phyloP scores from a whole-genome alignment of 768 basidiomycete genomes.

The Amanita phalloides region DNA sequence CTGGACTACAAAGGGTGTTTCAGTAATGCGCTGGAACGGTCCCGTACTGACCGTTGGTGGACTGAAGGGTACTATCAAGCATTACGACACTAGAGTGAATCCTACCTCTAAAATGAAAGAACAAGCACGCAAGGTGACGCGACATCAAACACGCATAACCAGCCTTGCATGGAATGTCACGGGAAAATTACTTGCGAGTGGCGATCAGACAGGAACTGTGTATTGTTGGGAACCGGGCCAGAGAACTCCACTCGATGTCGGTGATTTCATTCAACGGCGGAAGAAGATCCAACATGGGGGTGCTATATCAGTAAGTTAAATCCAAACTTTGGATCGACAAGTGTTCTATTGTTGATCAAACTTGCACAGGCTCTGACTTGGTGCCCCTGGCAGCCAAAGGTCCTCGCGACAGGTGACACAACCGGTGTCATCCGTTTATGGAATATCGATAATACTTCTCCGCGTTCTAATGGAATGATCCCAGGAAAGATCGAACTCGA shows the following conservation, averaged over 20 bases:
- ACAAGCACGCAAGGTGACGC: conserved; percentile 51
- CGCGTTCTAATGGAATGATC: conserved; percentile 31
- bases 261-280: conserved; percentile 41
- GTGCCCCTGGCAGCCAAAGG: conserved; percentile 79
- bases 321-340: not conserved
- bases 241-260: conserved; percentile 38
- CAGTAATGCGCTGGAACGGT: conserved; percentile 56
- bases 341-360: not conserved
- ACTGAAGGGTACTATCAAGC: conserved; percentile 58
- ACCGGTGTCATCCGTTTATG: conserved; percentile 45
- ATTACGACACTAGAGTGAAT: conserved; percentile 57
- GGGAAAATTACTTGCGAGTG: conserved; percentile 61
- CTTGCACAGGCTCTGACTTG: conserved; percentile 64
- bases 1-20: conserved; percentile 50
- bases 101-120: conserved; percentile 40
- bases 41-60: conserved; percentile 58
- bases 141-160: conserved; percentile 60
- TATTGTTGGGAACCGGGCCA: conserved; percentile 68
- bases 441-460: conserved; percentile 34
- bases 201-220: conserved; percentile 65
- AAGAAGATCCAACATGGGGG: conserved; percentile 67
- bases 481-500: conserved; percentile 36
- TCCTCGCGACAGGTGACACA: conserved; percentile 70
- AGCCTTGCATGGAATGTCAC: conserved; percentile 59
- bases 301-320: conserved; percentile 32